These are phyloP conservation scores for Diospyros lotus DNA, from an alignment of 148 eudicot species.

Conservation along the genomic window DNA sequence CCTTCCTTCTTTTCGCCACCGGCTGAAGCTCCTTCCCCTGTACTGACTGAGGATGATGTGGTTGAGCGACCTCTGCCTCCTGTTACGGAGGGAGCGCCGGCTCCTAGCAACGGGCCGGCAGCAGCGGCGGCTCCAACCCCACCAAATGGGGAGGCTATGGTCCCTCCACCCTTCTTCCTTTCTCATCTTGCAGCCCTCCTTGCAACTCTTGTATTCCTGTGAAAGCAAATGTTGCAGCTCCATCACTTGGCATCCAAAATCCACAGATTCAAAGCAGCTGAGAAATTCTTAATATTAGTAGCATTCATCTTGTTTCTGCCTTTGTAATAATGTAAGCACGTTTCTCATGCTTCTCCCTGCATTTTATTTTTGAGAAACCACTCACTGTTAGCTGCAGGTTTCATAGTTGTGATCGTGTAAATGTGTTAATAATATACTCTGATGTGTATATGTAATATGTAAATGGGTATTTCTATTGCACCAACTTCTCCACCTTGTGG, in stretches of 20 bases:
- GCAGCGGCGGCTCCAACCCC: conserved; percentile 26
- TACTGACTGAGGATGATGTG: conserved; percentile 51
- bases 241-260: neutral
- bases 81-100: conserved; percentile 18
- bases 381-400: neutral
- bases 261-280: neutral
- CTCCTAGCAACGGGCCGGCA: conserved; percentile 10
- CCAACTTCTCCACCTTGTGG: neutral
- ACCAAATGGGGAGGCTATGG: conserved; percentile 28
- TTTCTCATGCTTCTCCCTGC: neutral
- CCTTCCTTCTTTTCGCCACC: conserved; percentile 32
- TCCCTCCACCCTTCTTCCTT: conserved; percentile 18
- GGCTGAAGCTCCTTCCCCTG: conserved; percentile 65
- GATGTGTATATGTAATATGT: no score
- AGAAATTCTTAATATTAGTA: neutral
- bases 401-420: no score
- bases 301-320: neutral
- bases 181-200: conserved; percentile 21
- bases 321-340: neutral
- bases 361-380: neutral
- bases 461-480: no score
- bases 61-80: conserved; percentile 63
- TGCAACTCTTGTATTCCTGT: conserved; percentile 18
- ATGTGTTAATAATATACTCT: no score
- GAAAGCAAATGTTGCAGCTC: no score